Percentiles rank a stretch among this genome's conserved stretches.
These are phyloP conservation scores for Dothistroma pini DNA, from an alignment of 2,329 filamentous ascomycete genomes.

Conservation along the genomic window DNA sequence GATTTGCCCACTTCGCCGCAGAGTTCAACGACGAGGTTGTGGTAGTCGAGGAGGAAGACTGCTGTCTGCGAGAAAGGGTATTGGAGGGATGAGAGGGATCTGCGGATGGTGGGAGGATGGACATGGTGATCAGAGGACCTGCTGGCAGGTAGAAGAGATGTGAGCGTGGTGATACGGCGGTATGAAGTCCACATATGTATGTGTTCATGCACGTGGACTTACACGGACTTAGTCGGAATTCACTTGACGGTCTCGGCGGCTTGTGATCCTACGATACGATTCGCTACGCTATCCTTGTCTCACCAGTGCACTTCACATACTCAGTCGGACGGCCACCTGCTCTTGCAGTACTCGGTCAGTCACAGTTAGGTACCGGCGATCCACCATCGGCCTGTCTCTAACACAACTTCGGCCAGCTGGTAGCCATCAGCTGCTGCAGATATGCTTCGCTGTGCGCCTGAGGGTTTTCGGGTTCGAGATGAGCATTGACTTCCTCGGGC, in stretches of 20 bases:
- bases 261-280: not conserved
- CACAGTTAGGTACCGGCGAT: too few species aligned
- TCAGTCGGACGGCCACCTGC: too few species aligned
- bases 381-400: too few species aligned
- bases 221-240: not conserved
- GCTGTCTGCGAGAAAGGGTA: slow-evolving; percentile 17
- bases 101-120: not conserved
- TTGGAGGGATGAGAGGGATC: slow-evolving; percentile 15
- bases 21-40: slow-evolving; percentile 11
- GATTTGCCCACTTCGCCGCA: not conserved
- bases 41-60: slow-evolving; percentile 18
- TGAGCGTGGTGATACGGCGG: too few species aligned
- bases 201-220: not conserved
- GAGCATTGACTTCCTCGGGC: too few species aligned
- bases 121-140: not conserved
- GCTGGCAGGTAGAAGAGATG: not conserved
- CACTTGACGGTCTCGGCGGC: not conserved
- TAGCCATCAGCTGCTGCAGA: too few species aligned
- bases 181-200: not conserved
- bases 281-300: too few species aligned
- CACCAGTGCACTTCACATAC: not conserved
- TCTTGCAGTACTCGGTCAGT: too few species aligned
- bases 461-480: too few species aligned
- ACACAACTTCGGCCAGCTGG: too few species aligned
- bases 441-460: too few species aligned